Evolutionary conservation across 2,329 filamentous ascomycete genomes (phyloP).

Genomic region (Beauveria medogensis): DNA sequence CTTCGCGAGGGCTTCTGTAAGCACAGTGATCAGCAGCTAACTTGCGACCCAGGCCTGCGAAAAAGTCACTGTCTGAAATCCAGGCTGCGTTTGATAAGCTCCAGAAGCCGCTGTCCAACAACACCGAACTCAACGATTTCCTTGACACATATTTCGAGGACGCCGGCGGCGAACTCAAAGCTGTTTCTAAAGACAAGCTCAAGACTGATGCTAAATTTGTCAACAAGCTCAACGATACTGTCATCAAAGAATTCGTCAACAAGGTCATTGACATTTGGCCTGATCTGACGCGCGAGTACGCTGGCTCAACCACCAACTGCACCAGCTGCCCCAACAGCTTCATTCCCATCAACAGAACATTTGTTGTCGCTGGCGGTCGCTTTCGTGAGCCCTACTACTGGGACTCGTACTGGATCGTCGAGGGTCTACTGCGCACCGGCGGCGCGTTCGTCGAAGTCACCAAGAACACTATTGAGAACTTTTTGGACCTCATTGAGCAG

Average conservation of each 20-base stretch:
- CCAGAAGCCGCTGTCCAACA: slow-evolving; percentile 52
- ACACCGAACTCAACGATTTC: slow-evolving; percentile 53
- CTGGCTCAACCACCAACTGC: slow-evolving; percentile 43
- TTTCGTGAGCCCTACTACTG: slow-evolving; percentile 66
- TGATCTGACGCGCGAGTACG: slow-evolving; percentile 54
- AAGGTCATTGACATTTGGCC: slow-evolving; percentile 65
- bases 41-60: slow-evolving; percentile 42
- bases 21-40: slow-evolving; percentile 14
- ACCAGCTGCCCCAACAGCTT: slow-evolving; percentile 55
- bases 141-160: slow-evolving; percentile 54
- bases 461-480: slow-evolving; percentile 62
- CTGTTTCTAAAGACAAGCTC: slow-evolving; percentile 43
- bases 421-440: slow-evolving; percentile 56
- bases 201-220: slow-evolving; percentile 51
- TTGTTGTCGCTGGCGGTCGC: slow-evolving; percentile 63
- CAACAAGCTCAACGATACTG: slow-evolving; percentile 45
- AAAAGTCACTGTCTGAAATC: slow-evolving; percentile 50
- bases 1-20: background rate
- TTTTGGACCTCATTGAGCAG: slow-evolving; percentile 55
- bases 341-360: slow-evolving; percentile 57
- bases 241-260: slow-evolving; percentile 50
- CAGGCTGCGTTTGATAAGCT: slow-evolving; percentile 52
- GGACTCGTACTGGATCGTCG: slow-evolving; percentile 63
- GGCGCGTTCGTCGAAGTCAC: slow-evolving; percentile 56
- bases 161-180: slow-evolving; percentile 54